phyloP scores from a whole-genome alignment of 176 grass and related monocot genomes.

The Zea luxurians region DNA sequence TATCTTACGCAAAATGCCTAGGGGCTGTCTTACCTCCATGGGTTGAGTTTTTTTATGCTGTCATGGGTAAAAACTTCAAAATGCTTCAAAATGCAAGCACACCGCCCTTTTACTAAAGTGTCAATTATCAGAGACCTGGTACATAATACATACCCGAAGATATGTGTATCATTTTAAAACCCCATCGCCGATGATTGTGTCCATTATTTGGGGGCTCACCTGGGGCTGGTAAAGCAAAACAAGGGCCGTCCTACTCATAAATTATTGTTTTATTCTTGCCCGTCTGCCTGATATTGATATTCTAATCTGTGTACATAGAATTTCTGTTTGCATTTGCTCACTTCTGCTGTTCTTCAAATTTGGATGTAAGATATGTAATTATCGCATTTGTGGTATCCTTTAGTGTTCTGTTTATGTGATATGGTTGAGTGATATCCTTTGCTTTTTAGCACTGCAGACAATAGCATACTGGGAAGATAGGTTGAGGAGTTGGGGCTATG shows the following conservation, averaged over 20 bases:
- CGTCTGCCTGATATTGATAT: neutral
- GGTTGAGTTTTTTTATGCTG: neutral
- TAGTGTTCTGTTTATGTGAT: constrained; percentile 10
- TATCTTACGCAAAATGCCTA: too few relatives aligned
- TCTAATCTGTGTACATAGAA: neutral
- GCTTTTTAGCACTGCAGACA: constrained; percentile 38
- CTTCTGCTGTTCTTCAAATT: constrained; percentile 2
- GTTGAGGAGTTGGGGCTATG: constrained; percentile 77
- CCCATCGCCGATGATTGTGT: neutral
- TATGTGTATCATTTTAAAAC: neutral
- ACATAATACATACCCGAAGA: neutral
- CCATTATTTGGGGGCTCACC: neutral
- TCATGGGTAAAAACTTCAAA: constrained; percentile 17
- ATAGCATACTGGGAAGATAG: constrained; percentile 75
- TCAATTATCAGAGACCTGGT: neutral
- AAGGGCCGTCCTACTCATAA: neutral
- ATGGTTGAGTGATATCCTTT: constrained; percentile 1
- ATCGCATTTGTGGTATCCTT: constrained; percentile 18
- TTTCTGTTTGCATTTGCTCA: neutral
- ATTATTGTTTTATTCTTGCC: neutral
- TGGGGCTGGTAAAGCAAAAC: neutral
- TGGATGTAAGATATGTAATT: neutral
- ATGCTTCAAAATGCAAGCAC: neutral
- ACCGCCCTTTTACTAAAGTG: neutral
- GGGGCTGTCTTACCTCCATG: too few relatives aligned